Evolutionary conservation across 2,329 filamentous ascomycete genomes (phyloP).

Genomic region (Phialophora verrucosa): DNA sequence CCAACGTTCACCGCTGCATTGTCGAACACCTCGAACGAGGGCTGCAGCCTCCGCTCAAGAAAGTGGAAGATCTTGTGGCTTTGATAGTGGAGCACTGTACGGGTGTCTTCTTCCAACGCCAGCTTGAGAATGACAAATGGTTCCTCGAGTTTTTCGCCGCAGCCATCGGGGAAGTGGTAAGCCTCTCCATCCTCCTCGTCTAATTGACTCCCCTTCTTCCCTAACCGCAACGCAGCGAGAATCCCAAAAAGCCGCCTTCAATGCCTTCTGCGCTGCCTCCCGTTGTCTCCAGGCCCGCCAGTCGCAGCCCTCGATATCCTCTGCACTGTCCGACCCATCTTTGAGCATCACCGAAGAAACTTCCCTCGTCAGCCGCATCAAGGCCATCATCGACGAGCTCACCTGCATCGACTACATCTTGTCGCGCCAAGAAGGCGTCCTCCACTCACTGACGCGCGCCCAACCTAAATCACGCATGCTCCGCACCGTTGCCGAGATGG

Average conservation of each 20-base stretch:
- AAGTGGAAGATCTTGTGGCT: constrained; percentile 17
- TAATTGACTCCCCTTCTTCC: neutral
- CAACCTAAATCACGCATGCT: constrained; percentile 19
- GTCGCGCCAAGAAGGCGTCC: constrained; percentile 18
- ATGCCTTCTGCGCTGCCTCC: constrained; percentile 11
- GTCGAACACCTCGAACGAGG: constrained; percentile 23
- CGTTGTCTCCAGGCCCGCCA: constrained; percentile 9
- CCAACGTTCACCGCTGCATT: constrained; percentile 20
- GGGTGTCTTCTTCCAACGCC: constrained; percentile 23
- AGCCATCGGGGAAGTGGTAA: constrained; percentile 14
- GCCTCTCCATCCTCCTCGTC: neutral
- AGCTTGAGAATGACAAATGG: constrained; percentile 26
- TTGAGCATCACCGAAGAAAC: constrained; percentile 25
- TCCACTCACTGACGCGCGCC: constrained; percentile 9
- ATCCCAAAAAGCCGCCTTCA: constrained; percentile 17
- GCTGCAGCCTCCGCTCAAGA: constrained; percentile 18
- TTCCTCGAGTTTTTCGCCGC: constrained; percentile 24
- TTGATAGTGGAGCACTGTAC: constrained; percentile 24
- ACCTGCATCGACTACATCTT: constrained; percentile 37
- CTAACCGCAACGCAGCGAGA: constrained; percentile 2
- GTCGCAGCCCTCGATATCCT: neutral
- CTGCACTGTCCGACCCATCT: constrained; percentile 14
- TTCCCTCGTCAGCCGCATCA: constrained; percentile 36
- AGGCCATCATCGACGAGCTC: constrained; percentile 40
- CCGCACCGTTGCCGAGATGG: constrained; percentile 17